phyloP scores from a whole-genome alignment of 768 basidiomycete genomes.

The Auricularia heimuer region DNA sequence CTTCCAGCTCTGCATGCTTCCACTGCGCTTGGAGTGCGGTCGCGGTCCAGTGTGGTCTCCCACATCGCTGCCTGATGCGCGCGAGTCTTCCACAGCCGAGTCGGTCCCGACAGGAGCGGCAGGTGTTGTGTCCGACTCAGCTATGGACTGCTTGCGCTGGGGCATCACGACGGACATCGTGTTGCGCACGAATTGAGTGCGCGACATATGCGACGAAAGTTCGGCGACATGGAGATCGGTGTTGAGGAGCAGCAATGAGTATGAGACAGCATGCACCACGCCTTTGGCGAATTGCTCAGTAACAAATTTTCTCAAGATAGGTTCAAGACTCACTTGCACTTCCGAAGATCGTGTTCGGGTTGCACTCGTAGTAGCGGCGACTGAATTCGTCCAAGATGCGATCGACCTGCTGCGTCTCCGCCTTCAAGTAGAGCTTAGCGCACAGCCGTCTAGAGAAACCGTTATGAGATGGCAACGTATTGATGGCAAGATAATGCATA shows the following conservation, averaged over 20 bases:
- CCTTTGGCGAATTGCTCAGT: constrained; percentile 33
- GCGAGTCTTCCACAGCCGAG: background rate
- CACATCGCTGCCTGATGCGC: background rate
- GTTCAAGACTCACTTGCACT: constrained; percentile 58
- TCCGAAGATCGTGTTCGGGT: constrained; percentile 70
- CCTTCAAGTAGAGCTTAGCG: constrained; percentile 86
- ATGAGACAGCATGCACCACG: constrained; percentile 90
- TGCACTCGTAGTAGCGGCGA: constrained; percentile 84
- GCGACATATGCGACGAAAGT: constrained; percentile 79
- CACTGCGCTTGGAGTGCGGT: constrained; percentile 59
- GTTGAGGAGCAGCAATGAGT: constrained; percentile 87
- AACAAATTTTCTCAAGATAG: background rate
- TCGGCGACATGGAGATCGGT: constrained; percentile 97
- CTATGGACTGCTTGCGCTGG: constrained; percentile 38
- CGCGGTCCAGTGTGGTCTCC: background rate
- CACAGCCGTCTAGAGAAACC: constrained; percentile 58
- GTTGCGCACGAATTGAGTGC: constrained; percentile 84
- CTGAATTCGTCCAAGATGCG: constrained; percentile 91
- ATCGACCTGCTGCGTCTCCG: constrained; percentile 96
- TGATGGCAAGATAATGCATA: constrained; percentile 19
- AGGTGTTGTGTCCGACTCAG: background rate
- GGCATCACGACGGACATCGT: constrained; percentile 80
- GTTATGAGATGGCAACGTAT: background rate
- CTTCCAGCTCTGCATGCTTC: constrained; percentile 78
- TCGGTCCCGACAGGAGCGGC: background rate